Evolutionary conservation across 345 rosid genomes (phyloP), one percentile per base, ranked within the genome.

Genomic region (Gossypium thurberi): DNA sequence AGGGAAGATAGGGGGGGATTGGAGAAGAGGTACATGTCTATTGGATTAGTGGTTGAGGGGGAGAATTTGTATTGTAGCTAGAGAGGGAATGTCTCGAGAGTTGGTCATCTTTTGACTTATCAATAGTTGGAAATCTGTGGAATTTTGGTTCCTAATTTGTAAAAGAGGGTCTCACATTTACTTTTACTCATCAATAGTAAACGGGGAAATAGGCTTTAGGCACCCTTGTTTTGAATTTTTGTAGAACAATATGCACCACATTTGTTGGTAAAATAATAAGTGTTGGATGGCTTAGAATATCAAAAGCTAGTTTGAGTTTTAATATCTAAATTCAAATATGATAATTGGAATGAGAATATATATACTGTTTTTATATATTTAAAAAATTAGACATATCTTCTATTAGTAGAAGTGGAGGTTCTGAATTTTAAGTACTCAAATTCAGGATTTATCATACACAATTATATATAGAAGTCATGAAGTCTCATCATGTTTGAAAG

Each of bases 81-180:
- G 65, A 61, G 72, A 46, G 65, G n/a, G 79, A 76, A 52, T 79
- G 72, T 69, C 21, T 53, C 10, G 28, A 62, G 69, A 66, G 70
- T 56, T 61, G 56, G 64, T 64, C 78, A 18, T 33, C 18, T 40
- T 23, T 18, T 48, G 20, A 66, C 62, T 71, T 3, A 6, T 8
- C 13, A 65, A 43, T 75, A 75, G 26, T 50, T 62, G 40, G 64
- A 70, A 75, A 75, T 64, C 26, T 28, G 53, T 57, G 37, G 33
- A 57, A 26, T 25, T 40, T 46, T 10, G 33, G n/a, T 60, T 72
- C 48, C 57, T 59, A 59, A 14, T 52, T 60, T 60, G 46, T 46
- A 23, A 64, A 52, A 51, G 20, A 5, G 1, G 6, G 11, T 18
- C 33, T 71, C 46, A 25, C 47, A 42, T 70, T 66, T 73, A 56